Conservation (phyloP, 75 land plant species). For the Adiantum capillusveneris region DNA sequence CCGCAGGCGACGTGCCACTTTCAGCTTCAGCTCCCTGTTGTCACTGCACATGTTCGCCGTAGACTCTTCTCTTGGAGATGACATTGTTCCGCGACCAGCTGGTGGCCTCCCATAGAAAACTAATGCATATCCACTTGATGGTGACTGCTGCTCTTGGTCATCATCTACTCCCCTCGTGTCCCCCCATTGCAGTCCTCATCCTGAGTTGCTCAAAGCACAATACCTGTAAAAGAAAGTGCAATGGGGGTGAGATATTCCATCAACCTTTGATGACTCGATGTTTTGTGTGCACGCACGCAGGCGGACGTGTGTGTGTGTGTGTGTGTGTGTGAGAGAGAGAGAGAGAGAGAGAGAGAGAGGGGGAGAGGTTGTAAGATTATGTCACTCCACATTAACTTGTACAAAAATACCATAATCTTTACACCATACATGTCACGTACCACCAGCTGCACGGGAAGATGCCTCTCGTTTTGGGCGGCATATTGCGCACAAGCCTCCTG, state of each 20-base stretch:
- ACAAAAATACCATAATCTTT: too few relatives aligned
- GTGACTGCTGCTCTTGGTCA: neutral
- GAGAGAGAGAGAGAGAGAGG: too few relatives aligned
- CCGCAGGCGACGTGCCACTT: slow-evolving; percentile 53
- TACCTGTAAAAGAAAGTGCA: too few relatives aligned
- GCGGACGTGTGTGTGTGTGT: too few relatives aligned
- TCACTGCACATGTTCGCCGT: slow-evolving; percentile 75
- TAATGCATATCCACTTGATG: too few relatives aligned
- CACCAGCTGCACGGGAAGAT: slow-evolving; percentile 63
- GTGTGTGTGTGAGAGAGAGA: too few relatives aligned
- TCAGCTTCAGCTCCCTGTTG: slow-evolving; percentile 90
- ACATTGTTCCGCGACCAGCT: neutral
- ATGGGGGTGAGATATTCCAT: too few relatives aligned
- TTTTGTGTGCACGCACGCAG: too few relatives aligned
- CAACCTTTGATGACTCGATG: too few relatives aligned
- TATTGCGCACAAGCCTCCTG: slow-evolving; percentile 90
- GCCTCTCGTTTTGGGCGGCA: slow-evolving; percentile 97
- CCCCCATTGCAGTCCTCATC: slow-evolving; percentile 35
- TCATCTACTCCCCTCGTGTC: slow-evolving; percentile 13
- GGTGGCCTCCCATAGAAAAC: neutral
- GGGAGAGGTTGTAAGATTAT: too few relatives aligned
- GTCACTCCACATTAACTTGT: too few relatives aligned
- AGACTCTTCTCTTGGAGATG: slow-evolving; percentile 22
- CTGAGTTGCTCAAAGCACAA: slow-evolving; percentile 69
- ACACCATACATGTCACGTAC: too few relatives aligned